A percentile compares a stretch with the other conserved stretches of the same genome.
These are phyloP conservation scores for Agaricus blazei DNA, from an alignment of 768 basidiomycete species.

Conservation along the genomic window DNA sequence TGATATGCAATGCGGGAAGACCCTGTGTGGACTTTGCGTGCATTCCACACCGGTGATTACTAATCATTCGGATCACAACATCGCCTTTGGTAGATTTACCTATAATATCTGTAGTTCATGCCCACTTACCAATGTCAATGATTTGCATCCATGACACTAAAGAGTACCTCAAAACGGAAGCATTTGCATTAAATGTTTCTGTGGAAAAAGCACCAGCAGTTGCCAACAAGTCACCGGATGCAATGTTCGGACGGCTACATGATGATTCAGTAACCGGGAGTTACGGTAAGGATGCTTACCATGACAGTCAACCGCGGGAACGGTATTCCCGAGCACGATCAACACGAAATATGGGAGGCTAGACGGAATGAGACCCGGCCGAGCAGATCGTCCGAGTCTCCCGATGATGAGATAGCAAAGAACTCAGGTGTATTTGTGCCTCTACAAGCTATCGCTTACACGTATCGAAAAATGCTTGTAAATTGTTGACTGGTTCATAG, in stretches of 20 bases:
- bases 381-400: no score
- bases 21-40: no score
- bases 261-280: not conserved
- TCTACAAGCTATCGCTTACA: no score
- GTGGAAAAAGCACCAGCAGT: slow-evolving; percentile 43
- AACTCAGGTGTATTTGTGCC: no score
- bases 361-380: no score
- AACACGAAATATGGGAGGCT: slow-evolving; percentile 30
- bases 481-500: no score
- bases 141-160: slow-evolving; percentile 24
- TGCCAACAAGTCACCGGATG: slow-evolving; percentile 69
- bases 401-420: no score
- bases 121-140: slow-evolving; percentile 30
- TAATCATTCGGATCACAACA: slow-evolving; percentile 45
- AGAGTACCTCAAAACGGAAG: slow-evolving; percentile 37
- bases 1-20: no score
- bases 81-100: slow-evolving; percentile 57
- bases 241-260: slow-evolving; percentile 43
- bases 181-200: slow-evolving; percentile 29
- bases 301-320: slow-evolving; percentile 22
- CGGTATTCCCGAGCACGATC: slow-evolving; percentile 25
- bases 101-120: slow-evolving; percentile 63
- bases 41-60: slow-evolving; percentile 32
- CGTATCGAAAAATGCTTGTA: no score
- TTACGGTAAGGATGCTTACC: slow-evolving; percentile 15